These are phyloP conservation scores for Juncus inflexus DNA, from an alignment of 176 grass and related monocot genomes.

Conservation along the genomic window DNA sequence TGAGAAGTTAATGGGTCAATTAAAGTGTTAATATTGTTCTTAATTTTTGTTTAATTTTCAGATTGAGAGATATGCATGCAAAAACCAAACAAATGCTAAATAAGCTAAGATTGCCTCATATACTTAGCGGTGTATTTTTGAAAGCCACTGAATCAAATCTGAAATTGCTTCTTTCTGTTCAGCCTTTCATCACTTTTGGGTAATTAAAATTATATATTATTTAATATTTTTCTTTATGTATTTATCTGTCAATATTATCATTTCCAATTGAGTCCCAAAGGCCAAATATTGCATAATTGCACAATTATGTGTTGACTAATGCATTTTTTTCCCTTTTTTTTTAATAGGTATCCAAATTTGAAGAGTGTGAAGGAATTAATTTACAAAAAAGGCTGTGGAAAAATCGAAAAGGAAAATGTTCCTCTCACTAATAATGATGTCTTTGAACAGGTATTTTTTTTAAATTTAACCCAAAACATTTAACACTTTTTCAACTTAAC, in stretches of 20 bases:
- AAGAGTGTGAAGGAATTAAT: slow-evolving; percentile 90
- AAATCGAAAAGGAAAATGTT: slow-evolving; percentile 51
- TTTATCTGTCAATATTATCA: neutral
- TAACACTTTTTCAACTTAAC: neutral
- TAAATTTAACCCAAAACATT: neutral
- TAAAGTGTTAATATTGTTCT: neutral
- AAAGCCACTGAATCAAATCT: slow-evolving; percentile 59
- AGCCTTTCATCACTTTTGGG: slow-evolving; percentile 77
- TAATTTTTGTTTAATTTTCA: slow-evolving; percentile 30
- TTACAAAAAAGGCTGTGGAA: slow-evolving; percentile 78
- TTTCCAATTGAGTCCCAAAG: too few relatives aligned
- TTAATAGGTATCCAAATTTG: slow-evolving; percentile 61
- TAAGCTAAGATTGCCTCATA: slow-evolving; percentile 46
- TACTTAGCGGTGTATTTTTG: slow-evolving; percentile 74
- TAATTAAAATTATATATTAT: slow-evolving; percentile 32
- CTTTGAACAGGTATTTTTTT: slow-evolving; percentile 69
- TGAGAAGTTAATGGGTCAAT: neutral
- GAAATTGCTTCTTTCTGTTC: slow-evolving; percentile 68
- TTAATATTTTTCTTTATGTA: slow-evolving; percentile 3
- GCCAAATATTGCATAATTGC: neutral
- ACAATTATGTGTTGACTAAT: neutral
- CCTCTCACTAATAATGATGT: slow-evolving; percentile 91
- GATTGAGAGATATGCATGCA: slow-evolving; percentile 63
- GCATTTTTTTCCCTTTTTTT: too few relatives aligned
- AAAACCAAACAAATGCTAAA: slow-evolving; percentile 55